A percentile compares a stretch with the other conserved stretches of the same genome.
phyloP scores from a whole-genome alignment of 139 green algal species.

The Raphidocelis subcapitata region DNA sequence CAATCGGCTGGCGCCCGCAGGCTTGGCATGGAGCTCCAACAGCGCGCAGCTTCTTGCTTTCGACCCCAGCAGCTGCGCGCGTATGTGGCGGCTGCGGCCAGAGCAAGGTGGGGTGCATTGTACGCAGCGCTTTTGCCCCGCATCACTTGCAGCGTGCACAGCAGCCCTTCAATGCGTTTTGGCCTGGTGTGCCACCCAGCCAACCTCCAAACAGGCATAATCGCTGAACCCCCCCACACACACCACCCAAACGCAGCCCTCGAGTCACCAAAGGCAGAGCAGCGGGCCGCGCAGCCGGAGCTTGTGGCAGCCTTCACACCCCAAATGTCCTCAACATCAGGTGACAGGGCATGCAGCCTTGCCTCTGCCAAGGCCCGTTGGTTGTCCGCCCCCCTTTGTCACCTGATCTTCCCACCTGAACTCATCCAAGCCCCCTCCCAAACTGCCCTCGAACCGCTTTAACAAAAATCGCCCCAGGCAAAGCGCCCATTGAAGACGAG shows the following conservation, averaged over 20 bases:
- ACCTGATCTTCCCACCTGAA: no score
- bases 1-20: not conserved
- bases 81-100: constrained; percentile 52
- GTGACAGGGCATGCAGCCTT: not conserved
- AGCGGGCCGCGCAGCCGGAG: constrained; percentile 36
- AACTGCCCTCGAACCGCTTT: no score
- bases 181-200: no score
- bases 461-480: constrained; percentile 30
- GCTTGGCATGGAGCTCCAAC: constrained; percentile 43
- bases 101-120: constrained; percentile 32
- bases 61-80: constrained; percentile 29
- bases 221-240: no score
- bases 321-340: constrained; percentile 12
- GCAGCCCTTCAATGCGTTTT: not conserved
- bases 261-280: no score
- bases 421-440: no score
- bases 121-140: not conserved
- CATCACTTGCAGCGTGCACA: not conserved
- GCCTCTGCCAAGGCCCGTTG: no score
- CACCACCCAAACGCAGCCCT: no score
- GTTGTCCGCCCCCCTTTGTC: no score
- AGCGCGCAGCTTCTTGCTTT: constrained; percentile 39
- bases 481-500: constrained; percentile 18
- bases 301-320: constrained; percentile 32
- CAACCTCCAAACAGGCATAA: no score